Base-by-base conservation (phyloP, 345 rosid genomes). In the Turritis glabra region DNA sequence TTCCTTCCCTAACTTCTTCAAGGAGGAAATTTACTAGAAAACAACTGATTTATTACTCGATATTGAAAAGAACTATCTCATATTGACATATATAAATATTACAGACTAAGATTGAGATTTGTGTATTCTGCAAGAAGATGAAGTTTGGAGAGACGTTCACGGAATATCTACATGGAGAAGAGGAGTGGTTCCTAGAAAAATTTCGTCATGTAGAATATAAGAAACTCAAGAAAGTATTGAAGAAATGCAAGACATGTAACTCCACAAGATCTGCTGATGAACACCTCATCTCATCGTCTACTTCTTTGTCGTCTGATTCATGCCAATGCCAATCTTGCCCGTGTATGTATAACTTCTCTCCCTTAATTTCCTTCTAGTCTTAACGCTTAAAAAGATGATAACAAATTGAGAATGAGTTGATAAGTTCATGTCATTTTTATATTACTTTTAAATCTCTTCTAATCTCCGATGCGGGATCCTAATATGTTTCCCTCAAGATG, bases 141-240 rank as follows among this genome's bases (percentile, higher is more conserved):
- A 95, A 92, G 82, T 95, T 92, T 78, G 99, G 96, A 48, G 99
- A 89, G 73, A 84, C 90, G 26, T 95, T 89, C 46, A 82, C 71
- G 71, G 93, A 90, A 80, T 92, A 87, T 75, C 62, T 89, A 70
- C 91, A 73, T 47, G 93, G 97, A 62, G 95, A 90, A 54, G 89
- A 82, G 17, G 90, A 85, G 54, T 47, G 75, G 84, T 80, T 83
- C 69, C 48, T 89, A 53, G 86, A 81, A 37, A 86, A 85, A 53
- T 87, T 84, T 74, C 85, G 90, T 44, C 92, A 90, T 75, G 92
- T 92, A 23, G 97, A 89, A 78, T 95, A 92, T 65, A 90, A 89
- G 82, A 75, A 89, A 81, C 88, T 92, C 26, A 92, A 95, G 85
- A 87, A 90, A 74, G 97, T 92, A 12, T 54, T 92, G 14, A 95